Conservation (phyloP, 495 filamentous ascomycete genomes). For the Neurospora sp. region DNA sequence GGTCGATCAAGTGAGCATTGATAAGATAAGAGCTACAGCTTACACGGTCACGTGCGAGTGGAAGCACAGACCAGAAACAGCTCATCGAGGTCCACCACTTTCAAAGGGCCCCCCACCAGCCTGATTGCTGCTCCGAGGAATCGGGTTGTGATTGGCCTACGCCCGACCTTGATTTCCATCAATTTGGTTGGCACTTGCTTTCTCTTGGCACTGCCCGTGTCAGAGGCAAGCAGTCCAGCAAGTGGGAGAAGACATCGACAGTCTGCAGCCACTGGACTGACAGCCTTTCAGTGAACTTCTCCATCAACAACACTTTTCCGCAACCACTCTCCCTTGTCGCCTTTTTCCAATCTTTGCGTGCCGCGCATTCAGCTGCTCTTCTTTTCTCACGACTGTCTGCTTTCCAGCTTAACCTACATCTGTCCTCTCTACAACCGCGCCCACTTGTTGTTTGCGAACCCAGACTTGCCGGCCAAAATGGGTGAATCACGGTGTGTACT, state of each 20-base stretch:
- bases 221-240: background rate
- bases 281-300: background rate
- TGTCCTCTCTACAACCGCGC: background rate
- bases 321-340: background rate
- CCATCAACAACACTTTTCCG: background rate
- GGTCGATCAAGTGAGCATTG: background rate
- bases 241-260: background rate
- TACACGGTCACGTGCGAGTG: background rate
- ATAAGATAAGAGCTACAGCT: background rate
- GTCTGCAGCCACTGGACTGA: background rate
- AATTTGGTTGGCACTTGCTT: background rate
- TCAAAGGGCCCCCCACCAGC: background rate
- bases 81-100: background rate
- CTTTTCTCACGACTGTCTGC: slow-evolving; percentile 1
- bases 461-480: slow-evolving; percentile 22
- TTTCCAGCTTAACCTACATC: background rate
- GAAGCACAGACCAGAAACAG: background rate
- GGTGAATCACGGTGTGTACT: slow-evolving; percentile 29
- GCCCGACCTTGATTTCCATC: background rate
- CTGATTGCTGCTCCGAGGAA: background rate
- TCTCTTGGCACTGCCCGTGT: background rate
- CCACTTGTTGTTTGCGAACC: slow-evolving; percentile 1
- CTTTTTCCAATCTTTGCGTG: slow-evolving; percentile 10
- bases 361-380: slow-evolving; percentile 1
- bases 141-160: background rate